A percentile compares a stretch with the other conserved stretches of the same genome.
These are phyloP conservation scores for Saccharomycopsis amapae DNA, from an alignment of 805 yeast species.

Conservation along the genomic window DNA sequence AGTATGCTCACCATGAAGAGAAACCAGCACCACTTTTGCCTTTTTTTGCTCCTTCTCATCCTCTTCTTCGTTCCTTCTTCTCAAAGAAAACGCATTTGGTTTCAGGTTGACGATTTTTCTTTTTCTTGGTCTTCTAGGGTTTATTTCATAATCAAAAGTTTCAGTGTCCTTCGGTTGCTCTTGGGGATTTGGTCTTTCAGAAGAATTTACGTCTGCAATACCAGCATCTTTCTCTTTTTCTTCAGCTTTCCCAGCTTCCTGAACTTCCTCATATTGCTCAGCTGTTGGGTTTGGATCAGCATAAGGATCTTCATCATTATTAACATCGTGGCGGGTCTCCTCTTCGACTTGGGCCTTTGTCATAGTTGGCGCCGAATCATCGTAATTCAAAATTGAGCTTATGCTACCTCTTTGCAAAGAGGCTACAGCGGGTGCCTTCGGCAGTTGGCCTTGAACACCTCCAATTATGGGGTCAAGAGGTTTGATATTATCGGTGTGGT, in stretches of 20 bases:
- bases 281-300: background rate
- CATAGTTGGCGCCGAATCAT: too few species aligned
- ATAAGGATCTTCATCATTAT: background rate
- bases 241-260: too few species aligned
- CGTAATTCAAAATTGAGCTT: background rate
- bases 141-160: background rate
- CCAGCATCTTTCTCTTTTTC: too few species aligned
- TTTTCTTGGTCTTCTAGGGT: constrained; percentile 4
- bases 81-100: constrained; percentile 3
- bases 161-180: too few species aligned
- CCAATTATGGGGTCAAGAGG: too few species aligned
- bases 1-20: background rate
- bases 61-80: background rate
- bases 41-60: background rate
- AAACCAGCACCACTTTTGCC: too few species aligned
- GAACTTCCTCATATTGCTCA: background rate
- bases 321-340: too few species aligned
- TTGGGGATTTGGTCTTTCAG: too few species aligned
- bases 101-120: background rate
- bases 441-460: too few species aligned
- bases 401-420: constrained; percentile 1
- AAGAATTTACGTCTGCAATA: too few species aligned
- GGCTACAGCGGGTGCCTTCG: background rate
- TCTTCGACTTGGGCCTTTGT: too few species aligned
- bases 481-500: too few species aligned